Conservation (phyloP, 208 protist genomes). For the Tritrichomonas foetus region DNA sequence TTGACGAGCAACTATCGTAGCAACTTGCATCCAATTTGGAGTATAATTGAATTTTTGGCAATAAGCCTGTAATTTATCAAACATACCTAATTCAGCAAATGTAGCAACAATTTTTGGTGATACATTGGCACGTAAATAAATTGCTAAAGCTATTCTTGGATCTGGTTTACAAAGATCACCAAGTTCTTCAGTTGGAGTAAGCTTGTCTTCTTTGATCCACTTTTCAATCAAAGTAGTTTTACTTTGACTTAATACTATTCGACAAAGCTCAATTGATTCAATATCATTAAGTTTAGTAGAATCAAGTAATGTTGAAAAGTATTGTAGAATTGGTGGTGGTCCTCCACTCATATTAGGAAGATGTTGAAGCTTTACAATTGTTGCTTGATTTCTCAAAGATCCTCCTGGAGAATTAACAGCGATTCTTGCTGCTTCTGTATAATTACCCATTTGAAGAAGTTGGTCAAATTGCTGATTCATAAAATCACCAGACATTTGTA, state of each 20-base stretch:
- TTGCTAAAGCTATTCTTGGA: slow-evolving; percentile 84
- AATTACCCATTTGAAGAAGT: slow-evolving; percentile 73
- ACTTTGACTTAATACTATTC: slow-evolving; percentile 79
- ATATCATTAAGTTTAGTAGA: slow-evolving; percentile 68
- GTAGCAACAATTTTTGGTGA: slow-evolving; percentile 75
- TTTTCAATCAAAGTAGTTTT: slow-evolving; percentile 74
- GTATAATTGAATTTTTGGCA: slow-evolving; percentile 47
- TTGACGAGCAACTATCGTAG: slow-evolving; percentile 66
- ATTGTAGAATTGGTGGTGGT: slow-evolving; percentile 47
- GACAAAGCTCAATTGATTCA: slow-evolving; percentile 94
- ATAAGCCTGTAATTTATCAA: slow-evolving; percentile 42
- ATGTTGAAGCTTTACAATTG: slow-evolving; percentile 81
- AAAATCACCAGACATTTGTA: slow-evolving; percentile 23
- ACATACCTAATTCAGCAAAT: slow-evolving; percentile 47
- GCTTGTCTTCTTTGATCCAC: slow-evolving; percentile 96
- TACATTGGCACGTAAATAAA: slow-evolving; percentile 83
- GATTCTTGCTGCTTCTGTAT: slow-evolving; percentile 84
- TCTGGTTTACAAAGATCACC: slow-evolving; percentile 87
- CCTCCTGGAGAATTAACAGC: slow-evolving; percentile 79
- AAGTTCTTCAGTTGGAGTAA: slow-evolving; percentile 92
- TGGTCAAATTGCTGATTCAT: slow-evolving; percentile 81
- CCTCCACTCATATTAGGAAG: slow-evolving; percentile 59
- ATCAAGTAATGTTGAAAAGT: slow-evolving; percentile 30
- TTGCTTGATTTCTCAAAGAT: slow-evolving; percentile 84
- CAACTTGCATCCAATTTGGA: slow-evolving; percentile 34